Conservation (phyloP, 805 yeast genomes). For the Lipomyces anomalus region DNA sequence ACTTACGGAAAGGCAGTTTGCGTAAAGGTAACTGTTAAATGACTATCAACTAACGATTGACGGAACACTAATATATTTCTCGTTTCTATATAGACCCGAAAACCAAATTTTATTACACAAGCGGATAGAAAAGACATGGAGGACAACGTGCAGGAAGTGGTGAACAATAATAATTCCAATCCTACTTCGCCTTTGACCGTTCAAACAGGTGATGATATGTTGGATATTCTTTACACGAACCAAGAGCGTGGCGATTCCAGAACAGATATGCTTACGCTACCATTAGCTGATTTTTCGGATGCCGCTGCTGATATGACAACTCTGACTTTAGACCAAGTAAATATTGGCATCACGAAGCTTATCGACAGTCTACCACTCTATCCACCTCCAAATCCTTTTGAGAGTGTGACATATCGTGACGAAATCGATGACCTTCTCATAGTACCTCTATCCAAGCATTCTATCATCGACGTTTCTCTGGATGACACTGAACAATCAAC, state of each 20-base stretch:
- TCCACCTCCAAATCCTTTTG: conserved; percentile 8
- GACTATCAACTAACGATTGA: too few species aligned
- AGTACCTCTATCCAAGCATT: conserved; percentile 24
- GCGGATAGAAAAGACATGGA: conserved; percentile 18
- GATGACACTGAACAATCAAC: neutral
- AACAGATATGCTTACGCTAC: too few species aligned
- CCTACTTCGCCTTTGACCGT: conserved; percentile 1
- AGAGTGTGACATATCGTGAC: conserved; percentile 25
- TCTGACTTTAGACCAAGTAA: neutral
- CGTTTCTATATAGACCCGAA: too few species aligned
- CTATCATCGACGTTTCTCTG: conserved; percentile 7
- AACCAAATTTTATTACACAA: conserved; percentile 35
- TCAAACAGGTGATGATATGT: conserved; percentile 2
- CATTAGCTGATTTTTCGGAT: neutral
- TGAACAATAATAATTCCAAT: neutral
- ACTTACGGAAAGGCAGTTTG: conserved; percentile 54
- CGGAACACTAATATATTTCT: too few species aligned
- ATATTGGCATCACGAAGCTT: neutral
- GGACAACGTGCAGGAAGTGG: conserved; percentile 11
- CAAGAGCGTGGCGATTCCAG: too few species aligned
- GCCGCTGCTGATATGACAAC: neutral
- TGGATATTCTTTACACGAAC: too few species aligned
- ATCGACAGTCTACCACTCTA: conserved; percentile 7
- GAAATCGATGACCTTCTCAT: conserved; percentile 35
- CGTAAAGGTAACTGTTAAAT: too few species aligned